phyloP scores from a whole-genome alignment of 768 basidiomycete species.

The Suillus clintonianus region DNA sequence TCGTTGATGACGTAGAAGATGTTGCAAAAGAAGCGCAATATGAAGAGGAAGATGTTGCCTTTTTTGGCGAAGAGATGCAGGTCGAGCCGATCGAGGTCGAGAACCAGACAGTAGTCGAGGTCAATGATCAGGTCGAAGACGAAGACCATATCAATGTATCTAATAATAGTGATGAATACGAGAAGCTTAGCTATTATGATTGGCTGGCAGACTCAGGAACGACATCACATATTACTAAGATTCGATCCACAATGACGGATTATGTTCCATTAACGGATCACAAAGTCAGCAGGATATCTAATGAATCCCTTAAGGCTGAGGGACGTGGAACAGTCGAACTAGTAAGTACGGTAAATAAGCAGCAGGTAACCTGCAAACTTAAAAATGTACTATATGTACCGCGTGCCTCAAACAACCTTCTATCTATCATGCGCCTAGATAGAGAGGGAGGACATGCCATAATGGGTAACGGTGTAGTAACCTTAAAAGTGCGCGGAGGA shows the following conservation, averaged over 20 bases:
- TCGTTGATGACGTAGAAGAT: too few relatives aligned
- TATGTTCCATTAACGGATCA: neutral
- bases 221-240: slow-evolving; percentile 1
- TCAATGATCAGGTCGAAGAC: too few relatives aligned
- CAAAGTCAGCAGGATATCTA: too few relatives aligned
- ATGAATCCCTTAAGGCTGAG: neutral
- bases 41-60: too few relatives aligned
- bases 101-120: too few relatives aligned
- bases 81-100: too few relatives aligned
- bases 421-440: neutral
- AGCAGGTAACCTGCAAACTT: neutral
- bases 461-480: too few relatives aligned
- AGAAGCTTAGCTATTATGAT: neutral
- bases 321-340: neutral
- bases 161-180: neutral
- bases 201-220: slow-evolving; percentile 10
- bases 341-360: neutral
- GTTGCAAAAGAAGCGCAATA: too few relatives aligned
- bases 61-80: too few relatives aligned
- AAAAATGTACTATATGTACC: slow-evolving; percentile 1
- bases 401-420: neutral
- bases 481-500: too few relatives aligned
- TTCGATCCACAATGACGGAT: neutral
- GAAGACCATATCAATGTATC: too few relatives aligned
- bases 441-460: neutral